Evolutionary conservation across 345 rosid genomes (phyloP).

Genomic region (Kandelia obovata): DNA sequence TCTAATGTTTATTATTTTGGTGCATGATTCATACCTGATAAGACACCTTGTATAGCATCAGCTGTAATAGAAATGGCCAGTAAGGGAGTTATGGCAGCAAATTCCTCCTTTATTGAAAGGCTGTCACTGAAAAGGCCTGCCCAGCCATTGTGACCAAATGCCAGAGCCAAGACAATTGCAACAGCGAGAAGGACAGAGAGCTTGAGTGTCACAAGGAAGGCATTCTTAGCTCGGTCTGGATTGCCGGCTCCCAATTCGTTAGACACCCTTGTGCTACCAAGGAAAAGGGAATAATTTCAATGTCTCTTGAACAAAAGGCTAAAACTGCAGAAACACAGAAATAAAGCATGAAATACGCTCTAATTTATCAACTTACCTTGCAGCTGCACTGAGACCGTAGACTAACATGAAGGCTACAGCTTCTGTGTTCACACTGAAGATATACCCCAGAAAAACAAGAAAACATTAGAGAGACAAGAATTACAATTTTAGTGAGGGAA

Average conservation of each 20-base stretch:
- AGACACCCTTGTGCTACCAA: slow-evolving; percentile 19
- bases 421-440: slow-evolving; percentile 57
- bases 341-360: neutral
- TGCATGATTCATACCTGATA: slow-evolving; percentile 44
- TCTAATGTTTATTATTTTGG: neutral
- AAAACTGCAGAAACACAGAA: neutral
- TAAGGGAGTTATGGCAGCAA: slow-evolving; percentile 52
- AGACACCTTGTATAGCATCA: slow-evolving; percentile 61
- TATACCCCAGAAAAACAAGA: neutral
- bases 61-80: slow-evolving; percentile 49
- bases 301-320: too few relatives aligned
- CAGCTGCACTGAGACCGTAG: slow-evolving; percentile 76
- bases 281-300: neutral
- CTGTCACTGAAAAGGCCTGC: slow-evolving; percentile 55
- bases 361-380: slow-evolving; percentile 41
- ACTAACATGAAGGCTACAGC: slow-evolving; percentile 56
- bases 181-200: slow-evolving; percentile 49
- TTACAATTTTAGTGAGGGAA: neutral
- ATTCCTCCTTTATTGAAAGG: slow-evolving; percentile 32
- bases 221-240: slow-evolving; percentile 14
- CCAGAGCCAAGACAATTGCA: slow-evolving; percentile 34
- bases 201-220: slow-evolving; percentile 10
- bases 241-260: slow-evolving; percentile 72
- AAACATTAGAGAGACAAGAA: neutral
- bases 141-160: slow-evolving; percentile 57